These are phyloP conservation scores for Pyrenula massariospora DNA, from an alignment of 495 filamentous ascomycete genomes.

Conservation along the genomic window DNA sequence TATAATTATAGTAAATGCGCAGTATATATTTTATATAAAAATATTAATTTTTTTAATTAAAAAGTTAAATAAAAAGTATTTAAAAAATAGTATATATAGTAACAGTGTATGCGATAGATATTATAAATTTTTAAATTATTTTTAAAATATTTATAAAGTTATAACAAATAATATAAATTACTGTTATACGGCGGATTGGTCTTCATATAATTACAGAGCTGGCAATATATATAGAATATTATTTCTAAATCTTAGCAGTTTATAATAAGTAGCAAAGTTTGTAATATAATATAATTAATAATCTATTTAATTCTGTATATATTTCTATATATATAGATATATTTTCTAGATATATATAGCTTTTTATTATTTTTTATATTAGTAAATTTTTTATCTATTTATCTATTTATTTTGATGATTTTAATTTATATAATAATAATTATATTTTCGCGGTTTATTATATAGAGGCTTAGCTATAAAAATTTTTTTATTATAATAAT, in stretches of 20 bases:
- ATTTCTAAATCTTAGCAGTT: not conserved
- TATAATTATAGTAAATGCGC: not conserved
- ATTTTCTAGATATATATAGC: too few relatives aligned
- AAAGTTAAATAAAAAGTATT: not conserved
- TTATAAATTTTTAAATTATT: not conserved
- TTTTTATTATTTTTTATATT: too few relatives aligned
- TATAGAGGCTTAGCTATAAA: too few relatives aligned
- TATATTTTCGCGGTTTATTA: too few relatives aligned
- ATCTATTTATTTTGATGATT: too few relatives aligned
- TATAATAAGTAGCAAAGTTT: not conserved
- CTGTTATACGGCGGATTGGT: not conserved
- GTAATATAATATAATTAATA: not conserved
- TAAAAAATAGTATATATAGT: not conserved
- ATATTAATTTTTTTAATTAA: not conserved
- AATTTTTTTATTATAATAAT: too few relatives aligned
- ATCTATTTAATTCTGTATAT: too few relatives aligned
- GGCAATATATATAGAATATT: not conserved
- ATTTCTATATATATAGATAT: too few relatives aligned
- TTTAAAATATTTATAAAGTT: not conserved
- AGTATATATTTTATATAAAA: not conserved
- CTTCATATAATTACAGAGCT: not conserved
- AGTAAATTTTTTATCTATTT: too few relatives aligned
- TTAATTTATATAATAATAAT: too few relatives aligned
- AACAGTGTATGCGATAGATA: not conserved
- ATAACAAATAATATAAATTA: not conserved